A percentile compares a stretch with the other conserved stretches of the same genome.
phyloP scores from a whole-genome alignment of 1,284 basidiomycete genomes.

The Chalciporus sp. region DNA sequence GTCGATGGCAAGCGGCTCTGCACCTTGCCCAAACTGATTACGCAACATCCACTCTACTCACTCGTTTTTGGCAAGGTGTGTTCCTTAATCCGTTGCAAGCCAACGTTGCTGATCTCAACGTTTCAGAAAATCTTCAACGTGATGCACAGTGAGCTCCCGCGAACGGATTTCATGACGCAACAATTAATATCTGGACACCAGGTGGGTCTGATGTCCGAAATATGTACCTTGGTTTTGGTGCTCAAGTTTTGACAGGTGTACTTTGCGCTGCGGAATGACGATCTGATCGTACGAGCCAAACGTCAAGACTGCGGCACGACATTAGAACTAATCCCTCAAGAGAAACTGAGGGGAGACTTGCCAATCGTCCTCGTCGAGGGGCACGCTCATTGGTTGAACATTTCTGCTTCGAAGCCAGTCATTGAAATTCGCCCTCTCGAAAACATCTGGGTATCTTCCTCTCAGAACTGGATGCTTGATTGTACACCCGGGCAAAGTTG shows the following conservation, averaged over 20 bases:
- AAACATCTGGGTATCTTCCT: slow-evolving; percentile 23
- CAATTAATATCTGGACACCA: slow-evolving; percentile 24
- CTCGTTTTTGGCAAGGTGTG: slow-evolving; percentile 37
- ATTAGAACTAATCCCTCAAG: slow-evolving; percentile 41
- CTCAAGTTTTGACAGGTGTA: slow-evolving; percentile 24
- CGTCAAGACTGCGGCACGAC: slow-evolving; percentile 1
- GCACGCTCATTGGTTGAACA: slow-evolving; percentile 44
- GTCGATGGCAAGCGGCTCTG: slow-evolving; percentile 41
- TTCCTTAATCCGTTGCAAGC: not conserved
- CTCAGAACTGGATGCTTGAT: slow-evolving; percentile 23
- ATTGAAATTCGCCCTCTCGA: slow-evolving; percentile 42
- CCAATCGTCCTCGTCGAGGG: slow-evolving; percentile 37
- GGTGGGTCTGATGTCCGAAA: slow-evolving; percentile 11
- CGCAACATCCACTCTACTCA: slow-evolving; percentile 35
- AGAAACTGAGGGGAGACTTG: slow-evolving; percentile 38
- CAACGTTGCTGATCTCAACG: not conserved
- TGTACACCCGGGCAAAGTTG: slow-evolving; percentile 12
- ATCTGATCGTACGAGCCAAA: slow-evolving; percentile 37
- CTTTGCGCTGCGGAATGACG: slow-evolving; percentile 29
- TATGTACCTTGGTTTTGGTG: not conserved
- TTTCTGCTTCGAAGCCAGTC: slow-evolving; percentile 17
- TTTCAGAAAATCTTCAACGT: slow-evolving; percentile 40
- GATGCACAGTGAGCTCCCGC: slow-evolving; percentile 34
- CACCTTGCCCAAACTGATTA: slow-evolving; percentile 39
- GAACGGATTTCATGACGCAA: slow-evolving; percentile 40